Evolutionary conservation across 2,329 filamentous ascomycete genomes (phyloP), one percentile per base, ranked within the genome.

Genomic region (Aspergillus felis): DNA sequence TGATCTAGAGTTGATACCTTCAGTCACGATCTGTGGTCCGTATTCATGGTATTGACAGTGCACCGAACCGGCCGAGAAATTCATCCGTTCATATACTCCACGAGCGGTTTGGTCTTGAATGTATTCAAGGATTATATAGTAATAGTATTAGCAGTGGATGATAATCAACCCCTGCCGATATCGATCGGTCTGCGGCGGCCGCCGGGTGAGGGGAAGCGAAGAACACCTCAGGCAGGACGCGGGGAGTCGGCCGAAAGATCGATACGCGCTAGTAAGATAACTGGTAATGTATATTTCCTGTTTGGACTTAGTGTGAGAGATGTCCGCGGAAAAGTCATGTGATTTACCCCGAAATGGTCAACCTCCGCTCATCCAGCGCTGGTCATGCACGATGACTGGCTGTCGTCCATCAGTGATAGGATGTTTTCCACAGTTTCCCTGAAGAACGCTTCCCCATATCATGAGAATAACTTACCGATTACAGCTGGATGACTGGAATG

Each of bases 241-340:
- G 42, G 41, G 54, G 22, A 57, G 56, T 63, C 58, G 61, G 61
- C 61, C 61, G 61, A 64, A 61, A 27, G 44, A 12, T 1, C n/a
- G 28, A 14, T 14, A 20, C 12, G 12, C 20, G 3, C 54, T 52
- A 44, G 47, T 27, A 25, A 47, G 12, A 44, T 14, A 24, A 14
- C 22, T 14, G n/a, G 44, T 47, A 47, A 47, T 27, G 17, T 47
- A 47, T 14, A 5, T 9, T 27, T 27, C 44, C 24, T 2, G 0
- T 6, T 47, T 5, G 3, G 44, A 10, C 8, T 47, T 44, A 44
- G 41, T 22, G 41, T 0, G 35, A 17, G 32, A 22, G n/a, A 24
- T 51, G 12, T 29, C 64, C 64, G 64, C 59, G 64, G 64, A 12
- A 29, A 66, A 65, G 57, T 63, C 64, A 61, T 59, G 57, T 53